A percentile compares a stretch with the other conserved stretches of the same genome.
Conservation (phyloP, 139 green algal genomes). For the Deuterostichococcus epilithicus region DNA sequence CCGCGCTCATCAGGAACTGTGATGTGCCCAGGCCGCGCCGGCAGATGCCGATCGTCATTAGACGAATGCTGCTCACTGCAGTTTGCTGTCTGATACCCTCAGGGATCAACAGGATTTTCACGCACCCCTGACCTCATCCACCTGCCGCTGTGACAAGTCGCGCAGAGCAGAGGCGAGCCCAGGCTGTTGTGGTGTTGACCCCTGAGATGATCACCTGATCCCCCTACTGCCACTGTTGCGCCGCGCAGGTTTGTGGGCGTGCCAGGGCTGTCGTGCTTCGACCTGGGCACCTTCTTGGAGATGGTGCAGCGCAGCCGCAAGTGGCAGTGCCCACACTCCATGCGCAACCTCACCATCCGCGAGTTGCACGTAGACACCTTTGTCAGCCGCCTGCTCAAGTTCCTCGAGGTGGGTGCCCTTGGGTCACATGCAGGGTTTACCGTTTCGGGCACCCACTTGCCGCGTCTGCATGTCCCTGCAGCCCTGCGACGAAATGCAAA, state of each 20-base stretch:
- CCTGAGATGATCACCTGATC: neutral
- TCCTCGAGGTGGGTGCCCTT: conserved; percentile 26
- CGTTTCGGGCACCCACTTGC: too few relatives aligned
- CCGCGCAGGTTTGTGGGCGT: conserved; percentile 32
- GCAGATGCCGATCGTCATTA: too few relatives aligned
- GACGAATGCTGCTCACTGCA: too few relatives aligned
- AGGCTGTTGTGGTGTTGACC: conserved; percentile 14
- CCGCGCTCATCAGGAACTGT: too few relatives aligned
- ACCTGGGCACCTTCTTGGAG: conserved; percentile 77
- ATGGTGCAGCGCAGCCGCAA: conserved; percentile 69
- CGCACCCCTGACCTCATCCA: too few relatives aligned
- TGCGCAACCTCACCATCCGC: conserved; percentile 47
- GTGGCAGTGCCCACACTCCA: conserved; percentile 81
- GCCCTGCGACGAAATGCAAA: too few relatives aligned
- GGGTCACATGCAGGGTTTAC: too few relatives aligned
- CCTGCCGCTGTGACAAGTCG: too few relatives aligned
- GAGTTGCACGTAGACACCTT: conserved; percentile 64
- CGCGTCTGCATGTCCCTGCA: too few relatives aligned
- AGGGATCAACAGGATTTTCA: too few relatives aligned
- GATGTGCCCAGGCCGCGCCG: too few relatives aligned
- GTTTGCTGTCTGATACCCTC: too few relatives aligned
- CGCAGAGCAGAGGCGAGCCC: conserved; percentile 25
- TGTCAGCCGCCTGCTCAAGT: conserved; percentile 39
- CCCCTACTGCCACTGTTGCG: conserved; percentile 9
- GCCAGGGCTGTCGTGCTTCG: conserved; percentile 61